Evolutionary conservation across 1,284 basidiomycete genomes (phyloP).

Genomic region (Melampsora americana): DNA sequence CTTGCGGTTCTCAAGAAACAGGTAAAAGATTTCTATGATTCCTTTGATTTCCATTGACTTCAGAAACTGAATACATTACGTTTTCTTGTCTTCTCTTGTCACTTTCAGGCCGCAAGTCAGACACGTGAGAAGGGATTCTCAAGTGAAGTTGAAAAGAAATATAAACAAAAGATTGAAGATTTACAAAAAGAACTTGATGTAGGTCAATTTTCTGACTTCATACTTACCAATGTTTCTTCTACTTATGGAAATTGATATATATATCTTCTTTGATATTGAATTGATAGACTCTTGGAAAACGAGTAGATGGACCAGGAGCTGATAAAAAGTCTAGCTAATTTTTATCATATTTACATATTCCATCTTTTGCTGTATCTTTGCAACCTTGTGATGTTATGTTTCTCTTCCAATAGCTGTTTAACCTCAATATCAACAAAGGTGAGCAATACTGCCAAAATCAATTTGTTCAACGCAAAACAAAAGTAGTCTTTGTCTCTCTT

Average conservation of each 20-base stretch:
- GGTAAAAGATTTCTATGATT: no score
- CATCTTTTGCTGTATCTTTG: no score
- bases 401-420: no score
- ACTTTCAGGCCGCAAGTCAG: slow-evolving; percentile 24
- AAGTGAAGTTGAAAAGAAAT: slow-evolving; percentile 41
- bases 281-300: slow-evolving; percentile 16
- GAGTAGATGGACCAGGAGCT: slow-evolving; percentile 39
- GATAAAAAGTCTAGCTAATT: slow-evolving; percentile 39
- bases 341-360: neutral
- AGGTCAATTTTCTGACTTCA: neutral
- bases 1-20: slow-evolving; percentile 75
- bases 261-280: neutral
- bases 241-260: no score
- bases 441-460: no score
- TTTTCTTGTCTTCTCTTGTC: neutral
- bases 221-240: no score
- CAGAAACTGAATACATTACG: neutral
- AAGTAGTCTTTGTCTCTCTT: no score
- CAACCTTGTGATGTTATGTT: no score
- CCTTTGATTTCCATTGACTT: no score
- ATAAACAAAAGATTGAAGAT: slow-evolving; percentile 39
- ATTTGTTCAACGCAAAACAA: no score
- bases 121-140: slow-evolving; percentile 31
- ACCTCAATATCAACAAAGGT: no score
- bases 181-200: slow-evolving; percentile 42